Base-by-base conservation (phyloP, 345 rosid species). In the Murraya koenigii region DNA sequence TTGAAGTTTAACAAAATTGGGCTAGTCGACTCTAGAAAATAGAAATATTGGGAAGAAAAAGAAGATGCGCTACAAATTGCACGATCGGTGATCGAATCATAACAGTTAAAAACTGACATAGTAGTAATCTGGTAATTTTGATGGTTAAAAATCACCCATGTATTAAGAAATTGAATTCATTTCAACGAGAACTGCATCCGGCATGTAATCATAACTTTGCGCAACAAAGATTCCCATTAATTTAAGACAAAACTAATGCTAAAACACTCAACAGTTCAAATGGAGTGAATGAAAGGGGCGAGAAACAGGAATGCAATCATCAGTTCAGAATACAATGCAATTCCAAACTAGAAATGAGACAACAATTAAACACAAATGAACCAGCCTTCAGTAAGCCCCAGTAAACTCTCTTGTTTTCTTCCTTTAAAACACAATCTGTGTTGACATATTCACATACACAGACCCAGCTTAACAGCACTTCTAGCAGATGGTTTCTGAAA, bases 401-500 rank as follows among this genome's bases (percentile, higher is more conserved):
- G 39, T 25, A 44, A 47, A 3, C 10, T 23, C 49, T 33, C 19
- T 41, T n/a, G 47, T 44, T 33, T 26, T 36, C 55, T 25, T 17
- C 28, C 58, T 60, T 30, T 73, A 15, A 73, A 13, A 38, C 28
- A 70, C 28, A 60, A 64, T 28, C 70, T 47, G 23, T 19, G 22
- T 11, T 5, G 1, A 66, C 20, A 62, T 30, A 69, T 75, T 47
- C 30, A 15, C 15, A 26, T 20, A 32, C 5, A 33, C 30, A 44
- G 33, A 32, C 59, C 68, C 54, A 3, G 65, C 65, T 58, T 73
- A 19, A 20, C 74, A 15, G 32, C 35, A 66, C 73, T 61, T 23
- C 61, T 36, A n/a, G 39, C 54, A 41, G 64, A 35, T 64, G 68
- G 64, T 56, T 77, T 69, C 75, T 14, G 68, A 65, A 64, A 74